Conservation (phyloP, 2,329 filamentous ascomycete genomes). For the Microdochium paspali region DNA sequence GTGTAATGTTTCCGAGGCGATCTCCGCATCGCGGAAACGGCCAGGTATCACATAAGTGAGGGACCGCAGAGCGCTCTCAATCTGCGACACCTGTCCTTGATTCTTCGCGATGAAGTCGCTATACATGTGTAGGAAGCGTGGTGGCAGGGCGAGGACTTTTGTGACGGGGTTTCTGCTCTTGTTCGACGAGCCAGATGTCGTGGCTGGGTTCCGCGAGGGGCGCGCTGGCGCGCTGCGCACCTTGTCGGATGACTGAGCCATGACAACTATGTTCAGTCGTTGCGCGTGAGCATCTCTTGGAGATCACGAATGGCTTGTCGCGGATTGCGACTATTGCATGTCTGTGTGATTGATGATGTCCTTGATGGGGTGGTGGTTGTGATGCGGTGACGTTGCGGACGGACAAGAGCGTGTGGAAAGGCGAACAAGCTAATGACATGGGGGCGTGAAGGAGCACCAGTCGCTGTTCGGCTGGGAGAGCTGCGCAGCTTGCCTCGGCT, state of each 20-base stretch:
- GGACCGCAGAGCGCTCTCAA: slow-evolving; percentile 86
- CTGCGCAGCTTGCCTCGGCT: neutral
- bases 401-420: neutral
- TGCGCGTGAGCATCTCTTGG: neutral
- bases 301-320: neutral
- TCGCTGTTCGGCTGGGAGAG: neutral
- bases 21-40: slow-evolving; percentile 83
- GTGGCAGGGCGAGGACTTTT: slow-evolving; percentile 46
- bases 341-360: neutral
- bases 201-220: neutral
- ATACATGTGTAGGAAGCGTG: slow-evolving; percentile 63
- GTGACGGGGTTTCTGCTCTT: slow-evolving; percentile 20
- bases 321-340: neutral
- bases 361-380: neutral
- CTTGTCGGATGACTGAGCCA: neutral
- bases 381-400: neutral
- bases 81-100: slow-evolving; percentile 83
- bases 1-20: slow-evolving; percentile 87
- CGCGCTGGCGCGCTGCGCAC: neutral
- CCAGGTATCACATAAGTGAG: slow-evolving; percentile 94
- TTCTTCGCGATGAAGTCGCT: slow-evolving; percentile 93
- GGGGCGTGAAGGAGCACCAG: neutral
- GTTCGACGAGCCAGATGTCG: neutral
- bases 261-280: neutral
- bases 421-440: neutral